Percentiles rank a stretch among this genome's conserved stretches.
Conservation (phyloP, 169 alveolate genomes). For the Cryptosporidium felis region DNA sequence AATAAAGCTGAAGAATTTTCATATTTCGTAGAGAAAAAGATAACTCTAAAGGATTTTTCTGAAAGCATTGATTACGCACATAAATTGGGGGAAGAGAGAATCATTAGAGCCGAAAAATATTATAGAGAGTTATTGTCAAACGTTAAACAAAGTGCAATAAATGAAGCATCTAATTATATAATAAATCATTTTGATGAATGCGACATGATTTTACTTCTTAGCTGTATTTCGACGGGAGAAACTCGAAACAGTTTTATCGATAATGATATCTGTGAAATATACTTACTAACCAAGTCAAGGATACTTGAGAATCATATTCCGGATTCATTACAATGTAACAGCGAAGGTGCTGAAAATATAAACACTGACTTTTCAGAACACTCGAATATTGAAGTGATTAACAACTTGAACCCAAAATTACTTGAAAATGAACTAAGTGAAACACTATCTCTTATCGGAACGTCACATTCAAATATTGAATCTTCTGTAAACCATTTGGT, state of each 20-base stretch:
- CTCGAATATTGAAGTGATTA: too few species aligned
- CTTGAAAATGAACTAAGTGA: background rate
- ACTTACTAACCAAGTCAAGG: background rate
- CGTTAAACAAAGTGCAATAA: slow-evolving; percentile 3
- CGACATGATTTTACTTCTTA: background rate
- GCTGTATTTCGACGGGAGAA: background rate
- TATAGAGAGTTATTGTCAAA: background rate
- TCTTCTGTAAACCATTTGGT: slow-evolving; percentile 2
- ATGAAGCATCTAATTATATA: slow-evolving; percentile 5
- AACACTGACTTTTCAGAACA: too few species aligned
- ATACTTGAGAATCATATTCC: too few species aligned
- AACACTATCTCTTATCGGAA: background rate
- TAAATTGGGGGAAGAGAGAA: slow-evolving; percentile 26
- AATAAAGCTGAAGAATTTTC: slow-evolving; percentile 1
- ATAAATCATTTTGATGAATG: background rate
- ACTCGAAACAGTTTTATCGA: background rate
- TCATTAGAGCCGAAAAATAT: slow-evolving; percentile 12
- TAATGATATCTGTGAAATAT: background rate
- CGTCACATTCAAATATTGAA: background rate
- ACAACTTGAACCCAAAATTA: too few species aligned
- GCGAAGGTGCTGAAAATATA: too few species aligned
- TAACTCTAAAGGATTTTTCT: slow-evolving; percentile 4
- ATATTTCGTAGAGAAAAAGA: background rate
- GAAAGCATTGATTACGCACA: slow-evolving; percentile 50
- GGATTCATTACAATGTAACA: too few species aligned